Conservation (phyloP, 2,329 filamentous ascomycete species). For the Elsinoe batatas region DNA sequence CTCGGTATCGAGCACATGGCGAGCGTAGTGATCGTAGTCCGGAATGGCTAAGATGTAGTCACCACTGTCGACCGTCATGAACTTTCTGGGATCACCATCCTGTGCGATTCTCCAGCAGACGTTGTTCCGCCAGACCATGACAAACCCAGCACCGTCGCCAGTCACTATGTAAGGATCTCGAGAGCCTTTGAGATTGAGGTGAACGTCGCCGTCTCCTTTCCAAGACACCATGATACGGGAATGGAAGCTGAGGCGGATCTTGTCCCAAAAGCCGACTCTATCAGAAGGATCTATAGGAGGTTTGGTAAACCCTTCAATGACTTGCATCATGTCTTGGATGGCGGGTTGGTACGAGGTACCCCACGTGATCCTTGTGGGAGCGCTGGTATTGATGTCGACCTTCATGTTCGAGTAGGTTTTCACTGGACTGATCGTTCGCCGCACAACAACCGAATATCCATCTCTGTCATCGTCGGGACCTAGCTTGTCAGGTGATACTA, state of each 20-base stretch:
- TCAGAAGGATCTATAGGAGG: constrained; percentile 90
- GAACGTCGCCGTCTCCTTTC: constrained; percentile 93
- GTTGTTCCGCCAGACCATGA: constrained; percentile 98
- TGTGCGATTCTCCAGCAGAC: constrained; percentile 79
- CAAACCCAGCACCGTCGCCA: constrained; percentile 83
- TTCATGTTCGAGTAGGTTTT: constrained; percentile 93
- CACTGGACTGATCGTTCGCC: constrained; percentile 83
- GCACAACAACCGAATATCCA: constrained; percentile 74
- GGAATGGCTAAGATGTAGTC: constrained; percentile 92
- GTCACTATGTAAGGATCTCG: constrained; percentile 90
- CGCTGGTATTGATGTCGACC: constrained; percentile 84
- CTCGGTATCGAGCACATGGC: constrained; percentile 47
- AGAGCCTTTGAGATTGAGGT: constrained; percentile 77
- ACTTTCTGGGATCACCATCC: constrained; percentile 77
- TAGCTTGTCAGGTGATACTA: constrained; percentile 61
- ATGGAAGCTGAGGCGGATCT: constrained; percentile 88
- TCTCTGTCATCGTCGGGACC: constrained; percentile 48
- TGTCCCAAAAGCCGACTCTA: constrained; percentile 95
- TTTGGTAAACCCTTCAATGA: constrained; percentile 94
- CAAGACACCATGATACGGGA: constrained; percentile 81
- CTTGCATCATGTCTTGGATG: constrained; percentile 99
- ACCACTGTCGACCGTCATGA: constrained; percentile 92
- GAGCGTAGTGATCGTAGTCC: constrained; percentile 81
- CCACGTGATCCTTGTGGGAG: constrained; percentile 92
- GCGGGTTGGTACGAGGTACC: constrained; percentile 95